Evolutionary conservation across 1,284 basidiomycete species (phyloP).

Genomic region (Irpex sp.): DNA sequence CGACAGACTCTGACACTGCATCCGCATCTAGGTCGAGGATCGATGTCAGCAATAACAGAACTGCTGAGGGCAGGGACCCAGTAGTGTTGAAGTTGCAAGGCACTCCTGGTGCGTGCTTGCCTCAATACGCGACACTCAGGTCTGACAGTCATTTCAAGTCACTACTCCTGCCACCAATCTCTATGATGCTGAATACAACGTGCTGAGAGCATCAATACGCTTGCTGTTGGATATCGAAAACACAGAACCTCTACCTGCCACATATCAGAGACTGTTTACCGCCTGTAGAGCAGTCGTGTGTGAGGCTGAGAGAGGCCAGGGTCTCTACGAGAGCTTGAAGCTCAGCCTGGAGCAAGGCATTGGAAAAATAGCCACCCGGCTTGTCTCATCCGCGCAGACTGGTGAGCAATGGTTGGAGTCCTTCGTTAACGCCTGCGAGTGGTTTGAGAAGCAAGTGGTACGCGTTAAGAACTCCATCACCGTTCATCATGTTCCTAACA

Average conservation of each 20-base stretch:
- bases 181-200: slow-evolving; percentile 31
- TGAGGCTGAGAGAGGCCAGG: slow-evolving; percentile 58
- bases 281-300: slow-evolving; percentile 64
- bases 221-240: slow-evolving; percentile 48
- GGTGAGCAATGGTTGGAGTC: slow-evolving; percentile 57
- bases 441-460: slow-evolving; percentile 74
- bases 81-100: slow-evolving; percentile 54
- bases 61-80: slow-evolving; percentile 39
- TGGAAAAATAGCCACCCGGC: slow-evolving; percentile 42
- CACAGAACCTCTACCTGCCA: slow-evolving; percentile 44
- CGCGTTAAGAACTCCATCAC: slow-evolving; percentile 31
- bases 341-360: slow-evolving; percentile 64
- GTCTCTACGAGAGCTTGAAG: slow-evolving; percentile 59
- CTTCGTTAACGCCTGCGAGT: slow-evolving; percentile 62
- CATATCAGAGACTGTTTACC: slow-evolving; percentile 64
- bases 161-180: slow-evolving; percentile 17
- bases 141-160: slow-evolving; percentile 19
- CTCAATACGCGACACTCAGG: neutral
- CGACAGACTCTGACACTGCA: slow-evolving; percentile 70
- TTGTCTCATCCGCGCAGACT: slow-evolving; percentile 34
- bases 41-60: slow-evolving; percentile 22
- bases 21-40: slow-evolving; percentile 55
- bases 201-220: slow-evolving; percentile 52
- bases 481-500: neutral
- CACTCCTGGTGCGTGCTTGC: slow-evolving; percentile 42